Base-by-base conservation (phyloP, 2,329 filamentous ascomycete genomes). In the Venturia nashicola region DNA sequence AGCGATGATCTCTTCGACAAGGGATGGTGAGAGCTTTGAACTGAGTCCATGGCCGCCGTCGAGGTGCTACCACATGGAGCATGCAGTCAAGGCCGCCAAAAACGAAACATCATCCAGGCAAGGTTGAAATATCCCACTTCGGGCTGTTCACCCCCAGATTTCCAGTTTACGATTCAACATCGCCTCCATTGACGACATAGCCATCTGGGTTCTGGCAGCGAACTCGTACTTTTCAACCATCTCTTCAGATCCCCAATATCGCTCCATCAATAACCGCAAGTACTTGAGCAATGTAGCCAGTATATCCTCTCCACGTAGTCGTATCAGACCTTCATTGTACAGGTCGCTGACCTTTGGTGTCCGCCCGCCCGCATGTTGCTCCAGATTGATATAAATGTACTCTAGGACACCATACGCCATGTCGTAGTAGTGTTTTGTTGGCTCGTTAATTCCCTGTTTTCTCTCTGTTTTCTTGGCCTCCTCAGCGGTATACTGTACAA, bases 171-270 rank as follows among this genome's bases (percentile, higher is more conserved):
- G 59, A 18, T 27, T 34, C 39, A 61, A 23, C 20, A 43, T 46
- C 3, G 43, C 59, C 36, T 61, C 39, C 59, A 46, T 46, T n/a
- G 39, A n/a, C 8, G 39, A 46, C 39, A 61, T 43, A 9, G n/a
- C 59, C 59, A 60, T 60, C 8, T 42, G 36, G 27, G 20, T 14
- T 44, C 59, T 60, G 27, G 59, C 59, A 23, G 36, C 42, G 11
- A 42, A 42, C n/a, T 42, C 36, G 11, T 60, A 60, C 14, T 44
- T 27, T 1, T 60, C 59, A 44, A 60, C 34, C 23, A 40, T 32
- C n/a, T 60, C 39, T 18, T 60, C 59, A 62, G 32, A 43, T 6
- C 42, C 46, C 61, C 61, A 62, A 54, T 62, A 48, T 14, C 44
- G 32, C 23, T 16, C 23, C 46, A 48, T 62, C 43, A 62, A 51